These are phyloP conservation scores for Domatiomyces catenatus DNA, from an alignment of 2,329 filamentous ascomycete species.

Conservation along the genomic window DNA sequence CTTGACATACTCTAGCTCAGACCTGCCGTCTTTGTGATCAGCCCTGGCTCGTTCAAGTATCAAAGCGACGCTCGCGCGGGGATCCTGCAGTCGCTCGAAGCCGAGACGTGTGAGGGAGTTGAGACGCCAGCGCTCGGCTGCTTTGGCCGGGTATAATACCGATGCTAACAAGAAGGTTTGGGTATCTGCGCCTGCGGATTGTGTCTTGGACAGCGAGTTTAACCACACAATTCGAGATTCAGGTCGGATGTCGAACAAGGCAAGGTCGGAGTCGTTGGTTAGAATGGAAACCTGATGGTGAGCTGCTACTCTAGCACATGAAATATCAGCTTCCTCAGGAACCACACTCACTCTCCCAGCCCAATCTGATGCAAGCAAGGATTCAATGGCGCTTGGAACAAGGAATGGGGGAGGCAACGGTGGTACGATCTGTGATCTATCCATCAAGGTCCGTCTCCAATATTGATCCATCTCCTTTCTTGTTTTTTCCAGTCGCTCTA, in stretches of 20 bases:
- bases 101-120: slow-evolving; percentile 23
- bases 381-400: slow-evolving; percentile 60
- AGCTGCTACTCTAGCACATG: slow-evolving; percentile 54
- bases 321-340: slow-evolving; percentile 71
- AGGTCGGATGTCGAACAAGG: slow-evolving; percentile 54
- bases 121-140: slow-evolving; percentile 23
- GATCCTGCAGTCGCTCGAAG: slow-evolving; percentile 25
- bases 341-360: slow-evolving; percentile 41
- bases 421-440: slow-evolving; percentile 7
- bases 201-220: slow-evolving; percentile 39
- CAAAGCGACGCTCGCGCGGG: slow-evolving; percentile 2
- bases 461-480: slow-evolving; percentile 40
- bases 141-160: slow-evolving; percentile 8
- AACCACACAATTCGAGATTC: slow-evolving; percentile 53
- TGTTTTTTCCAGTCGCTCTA: slow-evolving; percentile 43
- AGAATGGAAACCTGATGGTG: slow-evolving; percentile 44
- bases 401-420: slow-evolving; percentile 48
- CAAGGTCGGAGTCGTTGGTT: slow-evolving; percentile 75
- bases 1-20: background rate
- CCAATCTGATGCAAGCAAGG: slow-evolving; percentile 20
- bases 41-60: background rate
- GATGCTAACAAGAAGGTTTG: slow-evolving; percentile 2
- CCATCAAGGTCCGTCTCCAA: slow-evolving; percentile 5
- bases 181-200: slow-evolving; percentile 4
- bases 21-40: background rate